Base-by-base conservation (phyloP, 768 basidiomycete genomes). In the Trametes villosa region DNA sequence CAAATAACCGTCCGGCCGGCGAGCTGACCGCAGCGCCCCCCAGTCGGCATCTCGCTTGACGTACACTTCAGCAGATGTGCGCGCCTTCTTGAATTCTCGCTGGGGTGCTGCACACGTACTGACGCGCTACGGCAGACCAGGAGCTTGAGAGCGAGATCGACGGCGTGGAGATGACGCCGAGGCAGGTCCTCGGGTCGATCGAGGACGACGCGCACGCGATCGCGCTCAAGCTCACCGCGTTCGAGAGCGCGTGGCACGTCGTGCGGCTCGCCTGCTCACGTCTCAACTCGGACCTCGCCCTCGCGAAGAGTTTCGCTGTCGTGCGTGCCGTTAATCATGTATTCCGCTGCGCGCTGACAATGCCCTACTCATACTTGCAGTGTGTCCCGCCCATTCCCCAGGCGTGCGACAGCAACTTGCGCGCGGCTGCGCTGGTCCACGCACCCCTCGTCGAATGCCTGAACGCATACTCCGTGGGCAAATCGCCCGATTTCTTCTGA, bases 161-260 rank as follows among this genome's bases (percentile, higher is more conserved):
- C 11, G 29, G 31, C 26, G 58, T 59, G 20, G 66, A 62, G 58
- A 62, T 59, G 59, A 41, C 55, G 6, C 24, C 58, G 1, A 45
- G 56, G 18, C 54, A 50, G n/a, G 48, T 59, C 22, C 52, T 46
- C 29, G 53, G 51, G 8, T 44, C 54, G 46, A 41, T 63, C 22
- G 62, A 56, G 41, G 62, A 56, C 11, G 64, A 72, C 41, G 62
- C 62, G 56, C 60, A 62, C 33, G 64, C 66, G n/a, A 66, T 72
- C 34, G 45, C 17, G 9, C 55, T 65, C 30, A 60, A 63, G 52
- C 68, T 72, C 20, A 61, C 48, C 22, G 67, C 63, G 17, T 72
- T 72, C 48, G 68, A 72, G 62, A 67, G 67, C 27, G 71, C 69
- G n/a, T 72, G 71, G 71, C 68, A 72, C 48, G 53, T 67, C 52